Conservation (phyloP, 768 basidiomycete genomes). For the Leccinum imitatum region DNA sequence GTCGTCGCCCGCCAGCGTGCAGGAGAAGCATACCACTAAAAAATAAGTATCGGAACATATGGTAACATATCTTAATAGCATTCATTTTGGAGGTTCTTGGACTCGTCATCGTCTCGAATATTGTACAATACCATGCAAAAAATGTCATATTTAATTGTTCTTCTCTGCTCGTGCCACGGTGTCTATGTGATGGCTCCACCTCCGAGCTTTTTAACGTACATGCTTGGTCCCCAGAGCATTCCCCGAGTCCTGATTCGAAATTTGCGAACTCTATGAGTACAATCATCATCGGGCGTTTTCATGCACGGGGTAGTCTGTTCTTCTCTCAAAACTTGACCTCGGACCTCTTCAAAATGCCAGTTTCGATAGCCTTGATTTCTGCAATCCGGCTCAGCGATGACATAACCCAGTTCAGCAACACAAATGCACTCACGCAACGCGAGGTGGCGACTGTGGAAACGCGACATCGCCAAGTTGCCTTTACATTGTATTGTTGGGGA, state of each 20-base stretch:
- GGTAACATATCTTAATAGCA: not conserved
- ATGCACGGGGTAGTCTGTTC: not conserved
- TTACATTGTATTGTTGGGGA: not conserved
- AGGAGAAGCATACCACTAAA: constrained; percentile 9
- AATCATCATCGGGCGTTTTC: not conserved
- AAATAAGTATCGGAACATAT: constrained; percentile 1
- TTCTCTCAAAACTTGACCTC: constrained; percentile 20
- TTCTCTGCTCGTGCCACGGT: not conserved
- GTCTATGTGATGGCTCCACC: not conserved
- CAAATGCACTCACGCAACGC: constrained; percentile 29
- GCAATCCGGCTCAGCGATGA: not conserved
- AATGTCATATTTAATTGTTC: not conserved
- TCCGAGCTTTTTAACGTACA: not conserved
- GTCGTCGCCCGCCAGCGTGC: constrained; percentile 5
- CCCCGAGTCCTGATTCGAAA: not conserved
- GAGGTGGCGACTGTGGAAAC: constrained; percentile 32
- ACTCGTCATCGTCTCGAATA: not conserved
- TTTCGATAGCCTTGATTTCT: constrained; percentile 34
- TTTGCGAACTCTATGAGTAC: constrained; percentile 1
- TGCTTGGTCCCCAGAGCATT: not conserved
- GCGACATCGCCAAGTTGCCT: constrained; percentile 27
- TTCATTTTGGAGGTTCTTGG: not conserved
- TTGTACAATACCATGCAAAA: constrained; percentile 8
- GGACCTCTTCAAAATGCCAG: constrained; percentile 25
- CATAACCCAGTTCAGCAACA: not conserved